A percentile compares a stretch with the other conserved stretches of the same genome.
phyloP scores from a whole-genome alignment of 1,139 yeast species.

The Taphrina flavorubra region DNA sequence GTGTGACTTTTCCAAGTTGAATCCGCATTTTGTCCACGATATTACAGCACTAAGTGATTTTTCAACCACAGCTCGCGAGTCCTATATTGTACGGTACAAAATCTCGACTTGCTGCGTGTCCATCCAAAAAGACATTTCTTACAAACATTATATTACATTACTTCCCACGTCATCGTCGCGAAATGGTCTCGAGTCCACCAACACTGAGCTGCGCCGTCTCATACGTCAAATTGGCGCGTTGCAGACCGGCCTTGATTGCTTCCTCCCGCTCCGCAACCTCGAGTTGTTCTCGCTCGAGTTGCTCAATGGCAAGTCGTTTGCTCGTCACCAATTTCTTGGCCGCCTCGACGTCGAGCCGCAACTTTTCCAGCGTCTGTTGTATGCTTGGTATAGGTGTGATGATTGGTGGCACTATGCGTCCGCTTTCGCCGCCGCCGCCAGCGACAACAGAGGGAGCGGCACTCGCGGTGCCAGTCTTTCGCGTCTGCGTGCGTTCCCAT shows the following conservation, averaged over 20 bases:
- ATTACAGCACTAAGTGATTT: no score
- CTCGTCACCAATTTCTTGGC: background rate
- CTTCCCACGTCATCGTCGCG: constrained; percentile 3
- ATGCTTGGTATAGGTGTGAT: constrained; percentile 7
- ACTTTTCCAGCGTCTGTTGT: background rate
- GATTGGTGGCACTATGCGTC: background rate
- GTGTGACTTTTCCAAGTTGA: no score
- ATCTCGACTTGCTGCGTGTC: no score
- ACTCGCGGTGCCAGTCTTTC: background rate
- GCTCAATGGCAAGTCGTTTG: background rate
- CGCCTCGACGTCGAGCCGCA: background rate
- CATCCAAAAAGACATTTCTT: no score
- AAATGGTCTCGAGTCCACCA: background rate
- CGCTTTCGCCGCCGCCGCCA: background rate
- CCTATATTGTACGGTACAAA: no score
- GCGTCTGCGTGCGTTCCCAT: constrained; percentile 34
- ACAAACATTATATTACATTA: no score
- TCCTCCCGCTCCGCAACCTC: constrained; percentile 24
- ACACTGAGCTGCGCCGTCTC: constrained; percentile 18
- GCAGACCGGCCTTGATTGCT: constrained; percentile 15
- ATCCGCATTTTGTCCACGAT: no score
- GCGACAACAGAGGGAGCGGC: background rate
- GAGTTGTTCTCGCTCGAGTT: constrained; percentile 7
- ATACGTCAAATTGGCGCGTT: constrained; percentile 11
- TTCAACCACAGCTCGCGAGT: no score